Evolutionary conservation across 1,284 basidiomycete genomes (phyloP), one percentile per base, ranked within the genome.

Genomic region (Trichosporon ovoides): DNA sequence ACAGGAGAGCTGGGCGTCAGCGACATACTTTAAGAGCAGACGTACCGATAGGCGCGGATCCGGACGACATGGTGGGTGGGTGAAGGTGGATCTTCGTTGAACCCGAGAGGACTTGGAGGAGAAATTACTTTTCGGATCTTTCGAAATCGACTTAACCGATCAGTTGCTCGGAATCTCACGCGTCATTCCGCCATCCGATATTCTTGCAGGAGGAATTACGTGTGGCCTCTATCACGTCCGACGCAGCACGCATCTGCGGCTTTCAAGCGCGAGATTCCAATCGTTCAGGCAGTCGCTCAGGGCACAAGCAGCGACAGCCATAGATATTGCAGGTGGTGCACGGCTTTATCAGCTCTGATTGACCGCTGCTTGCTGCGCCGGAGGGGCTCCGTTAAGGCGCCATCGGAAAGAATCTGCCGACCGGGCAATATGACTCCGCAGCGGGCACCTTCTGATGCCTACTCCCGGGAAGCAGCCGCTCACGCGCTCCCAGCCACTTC

Each of bases 1-100:
- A 97, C 58, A 98, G 81, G 58, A 99, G 81, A 28, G 95, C 95
- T 76, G 57, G 2, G 20, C 22, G 24, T 48, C 22, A 48, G 31
- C 22, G 16, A 16, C 9, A 16, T n/a, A n/a, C 7, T 3, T 22
- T 5, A 20, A 2, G 6, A 7, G 31, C 12, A 19, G 18, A 51
- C 49, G n/a, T 18, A 51, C 49, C 49, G 49, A 51, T 51, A 51
- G 49, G 49, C 31, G 49, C 49, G 49, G 49, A 51, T 48, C 43
- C 43, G 28, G 43, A 48, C 43, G 43, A 48, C 43, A 48, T 48
- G 24, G 43, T 48, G 43, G 22, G 43, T 31, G 10, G 24, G 43
- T 22, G 43, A 24, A 16, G 22, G 24, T 37, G 35, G 35, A 31
- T n/a, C 14, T n/a, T 48, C 22, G 43, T 28, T 31, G 43, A 48